Conservation (phyloP, 2,329 filamentous ascomycete species). For the Microcyclosporella mali region DNA sequence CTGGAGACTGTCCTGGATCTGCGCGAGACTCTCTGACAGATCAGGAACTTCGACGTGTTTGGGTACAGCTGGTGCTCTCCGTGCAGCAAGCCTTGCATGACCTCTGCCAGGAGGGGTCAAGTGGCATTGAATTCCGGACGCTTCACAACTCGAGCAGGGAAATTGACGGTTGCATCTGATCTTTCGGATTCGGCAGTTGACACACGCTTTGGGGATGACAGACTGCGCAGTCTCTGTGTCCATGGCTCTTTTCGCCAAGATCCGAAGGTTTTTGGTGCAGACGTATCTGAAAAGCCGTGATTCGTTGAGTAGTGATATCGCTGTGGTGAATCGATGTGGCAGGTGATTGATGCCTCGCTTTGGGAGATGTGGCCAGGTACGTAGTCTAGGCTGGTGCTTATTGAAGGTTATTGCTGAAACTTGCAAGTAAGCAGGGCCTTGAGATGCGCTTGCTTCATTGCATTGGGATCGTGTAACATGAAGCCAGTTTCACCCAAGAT, state of each 20-base stretch:
- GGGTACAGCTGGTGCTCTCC: constrained; percentile 1
- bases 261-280: too few species aligned
- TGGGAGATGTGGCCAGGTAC: too few species aligned
- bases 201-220: constrained; percentile 9
- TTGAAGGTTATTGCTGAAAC: too few species aligned
- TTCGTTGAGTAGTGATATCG: too few species aligned
- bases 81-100: neutral
- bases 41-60: constrained; percentile 2
- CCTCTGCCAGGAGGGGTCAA: neutral
- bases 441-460: too few species aligned
- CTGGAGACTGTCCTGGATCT: constrained; percentile 7
- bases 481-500: too few species aligned
- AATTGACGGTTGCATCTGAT: constrained; percentile 11
- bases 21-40: constrained; percentile 8
- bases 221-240: neutral
- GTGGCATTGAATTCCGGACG: constrained; percentile 10
- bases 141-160: constrained; percentile 11
- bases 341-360: too few species aligned
- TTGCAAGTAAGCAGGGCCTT: too few species aligned
- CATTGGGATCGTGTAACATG: too few species aligned
- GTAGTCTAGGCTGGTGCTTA: too few species aligned
- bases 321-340: too few species aligned
- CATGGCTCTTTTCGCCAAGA: neutral
- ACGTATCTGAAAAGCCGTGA: too few species aligned
- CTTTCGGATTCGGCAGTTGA: constrained; percentile 10